Percentiles rank a stretch among this genome's conserved stretches.
These are phyloP conservation scores for Leptographium lundbergii DNA, from an alignment of 2,329 filamentous ascomycete genomes.

Conservation along the genomic window DNA sequence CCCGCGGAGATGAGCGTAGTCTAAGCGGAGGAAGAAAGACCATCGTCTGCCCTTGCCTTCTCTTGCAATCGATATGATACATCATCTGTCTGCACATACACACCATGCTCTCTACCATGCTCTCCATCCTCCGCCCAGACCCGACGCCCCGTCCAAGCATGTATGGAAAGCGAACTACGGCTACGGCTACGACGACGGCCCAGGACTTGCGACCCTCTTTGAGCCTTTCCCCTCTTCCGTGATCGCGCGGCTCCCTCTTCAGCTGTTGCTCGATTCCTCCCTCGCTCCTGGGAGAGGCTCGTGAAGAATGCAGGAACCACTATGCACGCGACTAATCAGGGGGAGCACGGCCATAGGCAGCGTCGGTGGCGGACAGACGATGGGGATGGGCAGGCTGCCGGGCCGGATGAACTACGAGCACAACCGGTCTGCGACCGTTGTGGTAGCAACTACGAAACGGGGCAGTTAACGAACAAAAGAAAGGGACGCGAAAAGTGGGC, in stretches of 20 bases:
- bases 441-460: not conserved
- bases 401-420: not conserved
- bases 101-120: not conserved
- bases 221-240: too few relatives aligned
- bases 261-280: not conserved
- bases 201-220: too few relatives aligned
- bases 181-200: too few relatives aligned
- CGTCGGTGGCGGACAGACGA: not conserved
- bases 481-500: not conserved
- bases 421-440: not conserved
- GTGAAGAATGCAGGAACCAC: not conserved
- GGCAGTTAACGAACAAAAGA: not conserved
- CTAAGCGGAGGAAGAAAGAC: not conserved
- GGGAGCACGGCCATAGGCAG: not conserved
- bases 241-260: not conserved
- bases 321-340: not conserved
- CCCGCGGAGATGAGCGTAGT: not conserved
- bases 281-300: not conserved
- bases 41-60: not conserved
- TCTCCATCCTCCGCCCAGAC: not conserved
- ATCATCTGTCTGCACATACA: not conserved
- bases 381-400: not conserved
- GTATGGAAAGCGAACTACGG: too few relatives aligned
- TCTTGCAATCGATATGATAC: not conserved
- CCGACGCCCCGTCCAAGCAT: too few relatives aligned